These are phyloP conservation scores for Solanum pennellii DNA, from an alignment of 257 asterid genomes.

Conservation along the genomic window DNA sequence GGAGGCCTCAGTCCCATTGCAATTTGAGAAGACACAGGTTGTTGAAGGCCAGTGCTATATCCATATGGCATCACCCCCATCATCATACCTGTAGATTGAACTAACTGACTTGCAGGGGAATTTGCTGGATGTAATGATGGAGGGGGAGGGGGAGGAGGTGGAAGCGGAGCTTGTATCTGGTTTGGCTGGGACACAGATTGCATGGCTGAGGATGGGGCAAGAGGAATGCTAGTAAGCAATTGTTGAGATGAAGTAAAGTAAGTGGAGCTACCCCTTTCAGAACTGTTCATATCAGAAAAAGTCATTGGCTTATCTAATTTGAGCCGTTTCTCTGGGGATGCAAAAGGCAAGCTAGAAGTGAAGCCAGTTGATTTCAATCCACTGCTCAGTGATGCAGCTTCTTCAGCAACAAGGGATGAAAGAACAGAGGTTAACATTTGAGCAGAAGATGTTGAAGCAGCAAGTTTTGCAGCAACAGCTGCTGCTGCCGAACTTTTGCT, in stretches of 20 bases:
- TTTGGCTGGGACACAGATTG: slow-evolving; percentile 25
- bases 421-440: slow-evolving; percentile 87
- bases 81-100: slow-evolving; percentile 36
- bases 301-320: slow-evolving; percentile 45
- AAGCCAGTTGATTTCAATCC: slow-evolving; percentile 31
- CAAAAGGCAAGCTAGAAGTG: slow-evolving; percentile 25
- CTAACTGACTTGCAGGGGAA: slow-evolving; percentile 34
- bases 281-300: slow-evolving; percentile 26
- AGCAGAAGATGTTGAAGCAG: slow-evolving; percentile 85
- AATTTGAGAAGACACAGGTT: slow-evolving; percentile 25
- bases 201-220: slow-evolving; percentile 12
- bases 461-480: slow-evolving; percentile 85
- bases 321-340: slow-evolving; percentile 49
- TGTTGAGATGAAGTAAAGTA: slow-evolving; percentile 37
- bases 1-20: slow-evolving; percentile 39
- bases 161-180: slow-evolving; percentile 19
- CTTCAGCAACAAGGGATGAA: slow-evolving; percentile 88
- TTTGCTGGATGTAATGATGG: slow-evolving; percentile 23
- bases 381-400: slow-evolving; percentile 64
- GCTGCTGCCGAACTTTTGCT: slow-evolving; percentile 81
- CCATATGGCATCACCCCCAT: slow-evolving; percentile 39
- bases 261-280: slow-evolving; percentile 36
- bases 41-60: slow-evolving; percentile 34
- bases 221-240: slow-evolving; percentile 29
- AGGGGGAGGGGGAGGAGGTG: slow-evolving; percentile 31